A percentile compares a stretch with the other conserved stretches of the same genome.
Conservation (phyloP, 2,329 filamentous ascomycete species). For the Hansfordia pulvinata region DNA sequence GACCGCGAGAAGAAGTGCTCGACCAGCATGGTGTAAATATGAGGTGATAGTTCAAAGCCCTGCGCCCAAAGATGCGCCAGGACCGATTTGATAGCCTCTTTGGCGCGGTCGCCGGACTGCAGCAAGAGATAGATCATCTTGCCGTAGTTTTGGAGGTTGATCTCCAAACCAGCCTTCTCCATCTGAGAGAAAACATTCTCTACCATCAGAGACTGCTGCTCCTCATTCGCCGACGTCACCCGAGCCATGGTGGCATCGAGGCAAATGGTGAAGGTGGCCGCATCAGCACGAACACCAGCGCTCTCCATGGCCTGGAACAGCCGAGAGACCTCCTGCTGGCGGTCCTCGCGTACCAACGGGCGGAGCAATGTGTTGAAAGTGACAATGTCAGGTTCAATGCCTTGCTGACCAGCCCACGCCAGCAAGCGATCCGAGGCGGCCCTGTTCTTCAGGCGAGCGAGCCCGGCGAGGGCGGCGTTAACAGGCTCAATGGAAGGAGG, state of each 20-base stretch:
- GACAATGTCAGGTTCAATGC: slow-evolving; percentile 40
- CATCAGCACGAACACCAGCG: slow-evolving; percentile 41
- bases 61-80: slow-evolving; percentile 45
- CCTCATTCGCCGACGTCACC: slow-evolving; percentile 19
- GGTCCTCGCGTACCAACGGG: slow-evolving; percentile 36
- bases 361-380: slow-evolving; percentile 60
- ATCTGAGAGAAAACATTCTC: slow-evolving; percentile 43
- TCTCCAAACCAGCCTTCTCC: slow-evolving; percentile 37
- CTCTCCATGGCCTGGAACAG: slow-evolving; percentile 47
- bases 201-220: slow-evolving; percentile 39
- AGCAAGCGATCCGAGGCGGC: slow-evolving; percentile 40
- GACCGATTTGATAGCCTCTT: slow-evolving; percentile 42
- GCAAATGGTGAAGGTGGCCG: slow-evolving; percentile 61
- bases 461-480: slow-evolving; percentile 55
- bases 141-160: slow-evolving; percentile 52
- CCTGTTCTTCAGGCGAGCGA: slow-evolving; percentile 36
- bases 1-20: slow-evolving; percentile 48
- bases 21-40: slow-evolving; percentile 65
- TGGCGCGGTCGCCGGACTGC: slow-evolving; percentile 23
- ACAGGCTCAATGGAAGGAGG: slow-evolving; percentile 50
- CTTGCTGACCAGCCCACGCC: slow-evolving; percentile 41
- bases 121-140: slow-evolving; percentile 57
- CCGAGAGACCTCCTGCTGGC: slow-evolving; percentile 29
- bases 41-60: slow-evolving; percentile 38
- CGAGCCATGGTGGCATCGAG: slow-evolving; percentile 42